phyloP scores from a whole-genome alignment of 768 basidiomycete genomes.

The Sutorius australiensis region DNA sequence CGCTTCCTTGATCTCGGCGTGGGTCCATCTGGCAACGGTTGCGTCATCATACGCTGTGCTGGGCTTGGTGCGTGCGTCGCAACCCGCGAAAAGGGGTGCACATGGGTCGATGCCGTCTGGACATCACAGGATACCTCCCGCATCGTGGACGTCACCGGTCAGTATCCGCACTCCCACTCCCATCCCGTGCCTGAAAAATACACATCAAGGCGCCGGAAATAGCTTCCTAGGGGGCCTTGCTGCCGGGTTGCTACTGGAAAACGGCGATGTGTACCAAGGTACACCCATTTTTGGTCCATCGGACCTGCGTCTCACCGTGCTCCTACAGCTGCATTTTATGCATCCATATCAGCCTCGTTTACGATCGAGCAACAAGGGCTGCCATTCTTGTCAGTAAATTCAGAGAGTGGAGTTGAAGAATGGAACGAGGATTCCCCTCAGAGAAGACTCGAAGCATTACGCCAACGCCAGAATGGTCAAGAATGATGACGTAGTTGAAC shows the following conservation, averaged over 20 bases:
- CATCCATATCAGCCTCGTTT: slow-evolving; percentile 78
- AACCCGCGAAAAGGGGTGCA: slow-evolving; percentile 36
- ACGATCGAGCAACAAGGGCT: slow-evolving; percentile 79
- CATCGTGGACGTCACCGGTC: slow-evolving; percentile 82
- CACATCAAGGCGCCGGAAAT: slow-evolving; percentile 76
- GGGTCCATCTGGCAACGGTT: slow-evolving; percentile 46
- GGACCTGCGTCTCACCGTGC: slow-evolving; percentile 14
- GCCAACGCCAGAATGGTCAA: slow-evolving; percentile 36
- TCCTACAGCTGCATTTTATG: slow-evolving; percentile 61
- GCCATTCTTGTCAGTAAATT: slow-evolving; percentile 43
- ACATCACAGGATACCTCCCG: slow-evolving; percentile 39
- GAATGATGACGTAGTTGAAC: slow-evolving; percentile 32
- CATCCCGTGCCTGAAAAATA: slow-evolving; percentile 1
- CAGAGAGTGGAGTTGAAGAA: slow-evolving; percentile 28
- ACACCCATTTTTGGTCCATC: slow-evolving; percentile 15
- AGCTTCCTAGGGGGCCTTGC: slow-evolving; percentile 81
- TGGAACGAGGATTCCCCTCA: slow-evolving; percentile 76
- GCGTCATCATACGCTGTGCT: slow-evolving; percentile 74
- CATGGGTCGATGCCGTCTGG: slow-evolving; percentile 81
- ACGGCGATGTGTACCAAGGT: slow-evolving; percentile 69
- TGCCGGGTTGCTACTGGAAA: slow-evolving; percentile 58
- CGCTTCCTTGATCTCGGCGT: slow-evolving; percentile 60
- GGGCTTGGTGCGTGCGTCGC: slow-evolving; percentile 66
- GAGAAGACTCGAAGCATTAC: slow-evolving; percentile 52
- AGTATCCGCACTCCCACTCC: slow-evolving; percentile 8